Base-by-base conservation (phyloP, 352 stramenopile species). In the Globisporangium camurandrum region DNA sequence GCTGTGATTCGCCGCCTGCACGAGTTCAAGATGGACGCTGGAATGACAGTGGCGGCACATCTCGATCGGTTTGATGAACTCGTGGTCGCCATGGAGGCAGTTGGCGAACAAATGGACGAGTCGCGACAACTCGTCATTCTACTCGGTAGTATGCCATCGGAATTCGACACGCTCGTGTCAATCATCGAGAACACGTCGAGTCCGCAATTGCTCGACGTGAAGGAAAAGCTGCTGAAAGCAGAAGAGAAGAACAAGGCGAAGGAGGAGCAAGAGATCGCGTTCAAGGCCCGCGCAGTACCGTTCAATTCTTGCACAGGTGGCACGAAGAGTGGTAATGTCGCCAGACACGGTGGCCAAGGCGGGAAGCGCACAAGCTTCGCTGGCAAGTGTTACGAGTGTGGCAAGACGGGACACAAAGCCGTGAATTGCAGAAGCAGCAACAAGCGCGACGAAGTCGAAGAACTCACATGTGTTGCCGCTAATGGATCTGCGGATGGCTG, bases 181-280 rank as follows among this genome's bases (percentile, higher is more conserved):
- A 48, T 58, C 45, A 52, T 48, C 33, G 61, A 64, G 48, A 65
- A 62, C 49, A 44, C 36, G 3, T 46, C 50, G 19, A 49, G 38
- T 10, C 9, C 51, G 7, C 34, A 36, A n/a, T 22, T 68, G 1
- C 55, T 59, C 4, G 49, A 61, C 4, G 53, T 59, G 0, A 63
- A 63, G 39, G 62, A 70, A 34, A 70, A 62, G 46, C 50, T 58
- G 4, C 43, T 63, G 0, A 59, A 62, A 53, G 42, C 59, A 20
- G 48, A 57, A 30, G 51, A 68, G 24, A 53, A 56, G 20, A 23
- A n/a, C 27, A 8, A 36, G 28, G n/a, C 14, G 9, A 36, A 51
- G 33, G 31, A 44, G 4, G 20, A n/a, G 0, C 17, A 10, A 1
- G 51, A 58, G 27, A 17, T 22, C 7, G 51, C 51, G 11, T 58